phyloP scores from a whole-genome alignment of 768 basidiomycete genomes.

The Wakefieldia striispora region DNA sequence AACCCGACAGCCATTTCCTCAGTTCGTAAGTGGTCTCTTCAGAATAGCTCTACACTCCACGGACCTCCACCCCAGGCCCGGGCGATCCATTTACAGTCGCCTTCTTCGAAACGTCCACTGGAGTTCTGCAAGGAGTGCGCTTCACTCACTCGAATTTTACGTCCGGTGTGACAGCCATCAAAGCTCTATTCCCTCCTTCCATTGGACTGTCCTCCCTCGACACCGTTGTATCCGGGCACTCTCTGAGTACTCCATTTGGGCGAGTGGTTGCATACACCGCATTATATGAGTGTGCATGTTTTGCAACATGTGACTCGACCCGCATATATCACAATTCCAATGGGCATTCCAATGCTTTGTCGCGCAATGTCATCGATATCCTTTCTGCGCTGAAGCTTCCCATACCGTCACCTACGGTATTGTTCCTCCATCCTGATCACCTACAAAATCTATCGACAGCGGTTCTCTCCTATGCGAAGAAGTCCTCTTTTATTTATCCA shows the following conservation, averaged over 20 bases:
- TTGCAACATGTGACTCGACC: conserved; percentile 61
- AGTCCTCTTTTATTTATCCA: conserved; percentile 51
- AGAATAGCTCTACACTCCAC: neutral
- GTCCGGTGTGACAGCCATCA: conserved; percentile 80
- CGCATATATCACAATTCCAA: conserved; percentile 43
- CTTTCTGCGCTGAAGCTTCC: conserved; percentile 47
- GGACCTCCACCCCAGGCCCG: conserved; percentile 25
- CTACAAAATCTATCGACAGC: conserved; percentile 50
- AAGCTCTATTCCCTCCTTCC: conserved; percentile 72
- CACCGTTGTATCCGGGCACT: conserved; percentile 72
- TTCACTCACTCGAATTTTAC: conserved; percentile 85
- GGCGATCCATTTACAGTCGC: conserved; percentile 66
- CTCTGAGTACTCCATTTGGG: conserved; percentile 75
- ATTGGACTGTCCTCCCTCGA: conserved; percentile 69
- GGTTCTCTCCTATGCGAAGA: conserved; percentile 55
- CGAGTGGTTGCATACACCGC: conserved; percentile 78
- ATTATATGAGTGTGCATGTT: conserved; percentile 71
- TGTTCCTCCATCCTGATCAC: conserved; percentile 71
- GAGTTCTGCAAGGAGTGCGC: conserved; percentile 57
- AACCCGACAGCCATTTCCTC: conserved; percentile 43
- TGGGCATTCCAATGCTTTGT: neutral
- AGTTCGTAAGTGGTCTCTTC: conserved; percentile 46
- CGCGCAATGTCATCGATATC: conserved; percentile 46
- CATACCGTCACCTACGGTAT: conserved; percentile 72
- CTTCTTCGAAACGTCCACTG: conserved; percentile 54